Evolutionary conservation across 306 rosid genomes (phyloP).

Genomic region (Prunus mira): DNA sequence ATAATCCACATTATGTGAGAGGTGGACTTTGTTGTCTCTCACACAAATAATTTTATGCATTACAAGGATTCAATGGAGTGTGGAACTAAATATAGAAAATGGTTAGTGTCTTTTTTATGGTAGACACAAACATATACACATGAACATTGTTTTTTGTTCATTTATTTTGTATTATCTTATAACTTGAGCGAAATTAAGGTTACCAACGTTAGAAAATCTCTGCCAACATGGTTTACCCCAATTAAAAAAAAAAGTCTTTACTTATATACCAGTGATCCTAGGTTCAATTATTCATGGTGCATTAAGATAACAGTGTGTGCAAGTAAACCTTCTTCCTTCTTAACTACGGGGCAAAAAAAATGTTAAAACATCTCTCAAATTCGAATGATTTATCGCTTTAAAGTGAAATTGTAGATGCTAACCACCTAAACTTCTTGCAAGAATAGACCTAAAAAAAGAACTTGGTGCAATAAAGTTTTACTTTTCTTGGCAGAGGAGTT

Average conservation of each 20-base stretch:
- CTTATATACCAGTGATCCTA: fast-evolving
- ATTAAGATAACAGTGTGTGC: no score
- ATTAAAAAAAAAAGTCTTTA: no score
- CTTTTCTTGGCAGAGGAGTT: background rate
- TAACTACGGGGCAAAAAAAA: no score
- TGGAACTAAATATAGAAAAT: background rate
- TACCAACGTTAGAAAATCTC: no score
- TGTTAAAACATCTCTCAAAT: no score
- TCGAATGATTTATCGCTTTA: no score
- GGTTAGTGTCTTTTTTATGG: background rate
- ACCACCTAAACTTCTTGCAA: no score
- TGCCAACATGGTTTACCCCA: fast-evolving
- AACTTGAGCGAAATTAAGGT: background rate
- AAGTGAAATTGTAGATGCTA: no score
- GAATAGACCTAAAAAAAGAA: no score
- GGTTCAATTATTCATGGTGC: no score
- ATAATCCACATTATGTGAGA: background rate
- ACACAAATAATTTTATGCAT: background rate
- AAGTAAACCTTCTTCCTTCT: fast-evolving
- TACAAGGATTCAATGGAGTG: background rate
- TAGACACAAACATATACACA: background rate
- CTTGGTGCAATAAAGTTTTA: background rate
- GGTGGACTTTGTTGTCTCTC: background rate
- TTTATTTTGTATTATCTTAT: background rate
- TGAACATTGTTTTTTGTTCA: background rate